Evolutionary conservation across 23 red algal species (phyloP), one percentile per base, ranked within the genome.

Genomic region (Gracilaria vermiculophylla): DNA sequence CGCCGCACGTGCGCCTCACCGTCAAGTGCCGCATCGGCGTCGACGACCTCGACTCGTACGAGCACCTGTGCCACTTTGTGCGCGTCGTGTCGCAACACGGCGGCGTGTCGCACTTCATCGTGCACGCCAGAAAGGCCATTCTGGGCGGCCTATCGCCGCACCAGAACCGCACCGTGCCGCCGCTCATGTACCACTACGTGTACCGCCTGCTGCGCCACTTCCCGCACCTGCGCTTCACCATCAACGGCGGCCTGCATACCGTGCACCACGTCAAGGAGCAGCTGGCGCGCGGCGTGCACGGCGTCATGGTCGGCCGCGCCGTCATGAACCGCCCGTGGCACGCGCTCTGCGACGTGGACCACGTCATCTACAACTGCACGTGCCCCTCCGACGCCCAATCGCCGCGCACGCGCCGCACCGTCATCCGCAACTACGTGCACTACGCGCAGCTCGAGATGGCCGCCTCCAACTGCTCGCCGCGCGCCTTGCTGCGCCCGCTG

Each of bases 11-110:
- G 6, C 84, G 89, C 12, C 56, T 99, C 23, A 99, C 86, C 0
- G 97, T 99, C 34, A 99, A 99, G 84, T 99, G 97, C 58, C 97
- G 97, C 11, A 56, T 95, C 11, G 97, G 97, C 53, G 93, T 99
- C 1, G 89, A 99, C 61, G 42, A 91, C 15, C 28, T 51, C 9
- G 93, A 95, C 61, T 93, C 97, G 48, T 99, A 93, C 76, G 88
- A 85, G 45, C 81, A 64, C 29, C 54, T 95, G 21, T 53, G 29
- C 24, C 39, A 93, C 19, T 99, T 99, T 94, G 88, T 99, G 32
- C 20, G 35, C 3, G 66, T 69, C 1, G 97, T 99, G 39, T 66
- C 81, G 0, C 51, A 83, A 25, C 6, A 41, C 28, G 92, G 92
- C 34, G 87, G 67, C 17, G 97, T 99, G 32, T 62, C 73, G 21